Percentiles rank a stretch among this genome's conserved stretches.
These are phyloP conservation scores for Volvox carteri DNA, from an alignment of 163 green algal species.

Conservation along the genomic window DNA sequence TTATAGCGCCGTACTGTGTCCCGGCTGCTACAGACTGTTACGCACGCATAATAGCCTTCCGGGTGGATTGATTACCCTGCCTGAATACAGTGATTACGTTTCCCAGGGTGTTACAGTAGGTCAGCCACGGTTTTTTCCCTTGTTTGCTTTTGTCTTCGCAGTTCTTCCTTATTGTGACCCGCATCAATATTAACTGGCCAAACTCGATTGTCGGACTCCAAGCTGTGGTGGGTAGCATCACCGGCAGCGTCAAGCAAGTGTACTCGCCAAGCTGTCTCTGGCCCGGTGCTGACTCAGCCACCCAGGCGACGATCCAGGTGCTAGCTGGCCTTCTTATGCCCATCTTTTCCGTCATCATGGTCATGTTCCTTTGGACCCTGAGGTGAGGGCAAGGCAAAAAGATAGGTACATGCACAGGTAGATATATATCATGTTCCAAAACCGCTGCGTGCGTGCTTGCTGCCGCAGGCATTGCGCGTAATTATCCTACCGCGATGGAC, in stretches of 20 bases:
- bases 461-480: too few relatives aligned
- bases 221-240: constrained; percentile 14
- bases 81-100: too few relatives aligned
- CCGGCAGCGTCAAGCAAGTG: constrained; percentile 37
- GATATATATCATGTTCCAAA: too few relatives aligned
- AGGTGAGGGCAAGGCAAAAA: background rate
- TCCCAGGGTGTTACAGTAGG: too few relatives aligned
- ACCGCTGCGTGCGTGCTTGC: too few relatives aligned
- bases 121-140: too few relatives aligned
- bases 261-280: constrained; percentile 33
- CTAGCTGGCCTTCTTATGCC: constrained; percentile 20
- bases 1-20: too few relatives aligned
- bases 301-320: constrained; percentile 17
- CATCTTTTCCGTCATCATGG: background rate
- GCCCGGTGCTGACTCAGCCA: background rate
- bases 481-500: too few relatives aligned
- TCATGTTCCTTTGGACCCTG: constrained; percentile 22
- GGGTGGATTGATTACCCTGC: too few relatives aligned
- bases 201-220: background rate
- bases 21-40: too few relatives aligned
- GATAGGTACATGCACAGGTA: too few relatives aligned
- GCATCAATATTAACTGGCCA: constrained; percentile 40
- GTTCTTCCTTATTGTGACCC: constrained; percentile 40
- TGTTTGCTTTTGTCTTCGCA: background rate
- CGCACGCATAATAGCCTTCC: too few relatives aligned